Evolutionary conservation across 176 grass and related monocot species (phyloP), one percentile per base, ranked within the genome.

Genomic region (Echinochloa phyllopogon): DNA sequence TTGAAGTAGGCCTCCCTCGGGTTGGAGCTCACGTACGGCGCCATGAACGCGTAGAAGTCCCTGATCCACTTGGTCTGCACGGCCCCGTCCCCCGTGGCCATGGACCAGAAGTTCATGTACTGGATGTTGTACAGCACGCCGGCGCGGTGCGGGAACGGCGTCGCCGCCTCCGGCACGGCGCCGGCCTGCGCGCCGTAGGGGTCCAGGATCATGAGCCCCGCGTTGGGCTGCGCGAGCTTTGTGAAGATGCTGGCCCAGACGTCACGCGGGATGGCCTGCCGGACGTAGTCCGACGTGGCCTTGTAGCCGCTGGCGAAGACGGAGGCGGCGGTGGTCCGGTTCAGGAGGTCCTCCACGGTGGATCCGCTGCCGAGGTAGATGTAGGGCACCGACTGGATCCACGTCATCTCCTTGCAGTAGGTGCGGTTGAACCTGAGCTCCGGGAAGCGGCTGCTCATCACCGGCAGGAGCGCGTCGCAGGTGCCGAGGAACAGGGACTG

Each of bases 1-100:
- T 94, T 94, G 38, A 83, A 76, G 47, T 94, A 94, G 3, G 88
- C 88, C 42, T 82, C 60, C 27, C 92, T 88, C 1, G 88, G 91
- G 47, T 33, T 79, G 5, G 23, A 59, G 76, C 80, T 84, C 13
- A 89, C 91, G 53, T 81, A 59, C 4, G 87, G 81, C 48, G 8
- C 42, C 87, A 92, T 85, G 76, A 87, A 84, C 11, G 66, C 70
- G 62, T 82, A 87, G 17, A 87, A n/a, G 55, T 80, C 81, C 12
- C 63, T 80, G 8, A 86, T 51, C 91, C 91, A 90, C 18, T 66
- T 71, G 12, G 33, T 23, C 10, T 65, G 80, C 39, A 61, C 80
- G 0, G 20, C 5, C 0, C 78, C 79, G 12, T 68, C 36, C 0
- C 57, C 63, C 2, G 11, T 6, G 0, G 65, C 57, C 4, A 21